These are phyloP conservation scores for Talaromyces pinophilus DNA, from an alignment of 2,329 filamentous ascomycete genomes.

Conservation along the genomic window DNA sequence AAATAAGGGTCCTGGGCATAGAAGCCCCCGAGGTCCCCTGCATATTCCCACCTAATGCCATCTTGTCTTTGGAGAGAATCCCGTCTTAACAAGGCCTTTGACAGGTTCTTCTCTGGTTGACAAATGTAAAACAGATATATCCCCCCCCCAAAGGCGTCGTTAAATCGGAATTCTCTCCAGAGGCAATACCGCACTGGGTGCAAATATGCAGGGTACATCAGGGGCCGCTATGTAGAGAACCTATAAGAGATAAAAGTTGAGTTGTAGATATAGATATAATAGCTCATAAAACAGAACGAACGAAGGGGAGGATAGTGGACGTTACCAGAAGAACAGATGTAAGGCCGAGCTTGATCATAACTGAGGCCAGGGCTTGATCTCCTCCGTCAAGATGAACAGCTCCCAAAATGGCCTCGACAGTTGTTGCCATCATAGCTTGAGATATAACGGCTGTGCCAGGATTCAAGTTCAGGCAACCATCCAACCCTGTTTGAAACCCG, in stretches of 20 bases:
- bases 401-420: constrained; percentile 15
- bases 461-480: constrained; percentile 1
- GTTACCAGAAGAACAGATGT: constrained; percentile 14
- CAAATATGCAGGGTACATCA: not conserved
- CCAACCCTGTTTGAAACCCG: not conserved
- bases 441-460: not conserved
- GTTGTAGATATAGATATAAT: not conserved
- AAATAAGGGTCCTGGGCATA: not conserved
- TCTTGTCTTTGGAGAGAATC: not conserved
- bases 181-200: not conserved
- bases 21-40: not conserved
- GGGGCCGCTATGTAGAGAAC: constrained; percentile 10
- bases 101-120: not conserved
- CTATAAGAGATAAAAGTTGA: constrained; percentile 7
- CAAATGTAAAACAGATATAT: not conserved
- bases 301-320: not conserved
- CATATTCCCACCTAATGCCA: not conserved
- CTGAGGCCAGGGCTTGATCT: constrained; percentile 7
- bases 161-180: not conserved
- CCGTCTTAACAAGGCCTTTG: not conserved
- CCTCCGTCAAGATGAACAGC: constrained; percentile 16
- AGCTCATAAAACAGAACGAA: not conserved
- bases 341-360: constrained; percentile 15
- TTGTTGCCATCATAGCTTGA: constrained; percentile 11
- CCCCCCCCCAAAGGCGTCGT: not conserved